Conservation (phyloP, 129 eudicot species). For the Lonicera japonica region DNA sequence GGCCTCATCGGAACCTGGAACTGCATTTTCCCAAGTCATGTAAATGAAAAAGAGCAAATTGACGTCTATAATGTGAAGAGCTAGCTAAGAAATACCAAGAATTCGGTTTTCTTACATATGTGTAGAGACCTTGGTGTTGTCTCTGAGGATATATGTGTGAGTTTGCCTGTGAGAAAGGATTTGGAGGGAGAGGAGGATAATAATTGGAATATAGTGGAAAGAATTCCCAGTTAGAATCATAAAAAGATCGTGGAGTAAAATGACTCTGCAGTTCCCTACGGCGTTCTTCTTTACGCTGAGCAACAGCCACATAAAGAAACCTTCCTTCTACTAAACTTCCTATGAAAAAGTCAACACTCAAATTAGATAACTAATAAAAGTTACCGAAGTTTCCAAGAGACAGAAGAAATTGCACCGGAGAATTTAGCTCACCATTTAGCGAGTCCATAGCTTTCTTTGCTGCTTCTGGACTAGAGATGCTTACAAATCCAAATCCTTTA, state of each 20-base stretch:
- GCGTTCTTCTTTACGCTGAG: constrained; percentile 19
- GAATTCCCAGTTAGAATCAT: constrained; percentile 6
- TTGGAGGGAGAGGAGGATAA: constrained; percentile 4
- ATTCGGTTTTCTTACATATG: constrained; percentile 6
- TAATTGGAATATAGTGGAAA: background rate
- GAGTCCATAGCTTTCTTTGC: constrained; percentile 34
- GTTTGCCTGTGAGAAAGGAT: background rate
- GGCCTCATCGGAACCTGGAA: too few species aligned
- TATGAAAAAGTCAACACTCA: constrained; percentile 10
- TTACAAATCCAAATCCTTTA: constrained; percentile 33
- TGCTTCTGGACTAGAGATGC: constrained; percentile 31
- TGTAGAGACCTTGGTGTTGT: constrained; percentile 1
- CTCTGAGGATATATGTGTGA: background rate
- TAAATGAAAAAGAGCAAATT: background rate
- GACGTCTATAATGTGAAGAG: background rate
- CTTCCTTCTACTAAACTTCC: constrained; percentile 31
- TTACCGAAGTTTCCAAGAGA: too few species aligned
- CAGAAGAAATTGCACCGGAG: background rate
- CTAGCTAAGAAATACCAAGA: background rate
- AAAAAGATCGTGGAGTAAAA: constrained; percentile 8
- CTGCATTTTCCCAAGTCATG: constrained; percentile 1
- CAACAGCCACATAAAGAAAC: constrained; percentile 31
- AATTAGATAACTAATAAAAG: constrained; percentile 4
- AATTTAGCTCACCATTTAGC: constrained; percentile 26
- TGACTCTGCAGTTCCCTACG: constrained; percentile 12